Evolutionary conservation across 371 early-diverging fungal species (phyloP).

Genomic region (Caulochytrium protostelioides): DNA sequence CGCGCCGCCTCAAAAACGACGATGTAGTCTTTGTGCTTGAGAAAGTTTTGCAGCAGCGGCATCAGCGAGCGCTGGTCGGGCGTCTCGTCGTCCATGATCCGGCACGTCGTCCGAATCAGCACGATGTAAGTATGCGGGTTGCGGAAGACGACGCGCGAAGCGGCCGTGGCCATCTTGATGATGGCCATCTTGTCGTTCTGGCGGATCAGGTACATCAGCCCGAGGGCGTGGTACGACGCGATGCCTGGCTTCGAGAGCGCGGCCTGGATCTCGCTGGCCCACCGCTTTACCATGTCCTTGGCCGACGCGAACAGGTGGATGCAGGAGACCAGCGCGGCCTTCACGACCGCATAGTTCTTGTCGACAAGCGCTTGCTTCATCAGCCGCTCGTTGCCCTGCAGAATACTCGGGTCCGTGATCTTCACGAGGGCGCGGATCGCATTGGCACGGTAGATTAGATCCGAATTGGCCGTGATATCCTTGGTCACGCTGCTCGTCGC

Average conservation of each 20-base stretch:
- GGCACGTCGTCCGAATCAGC: slow-evolving; percentile 76
- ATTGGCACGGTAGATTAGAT: slow-evolving; percentile 70
- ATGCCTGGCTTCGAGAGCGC: slow-evolving; percentile 59
- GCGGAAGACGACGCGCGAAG: slow-evolving; percentile 36
- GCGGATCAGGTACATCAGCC: slow-evolving; percentile 74
- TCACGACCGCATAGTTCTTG: slow-evolving; percentile 67
- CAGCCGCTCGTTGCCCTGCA: slow-evolving; percentile 85
- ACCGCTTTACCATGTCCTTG: slow-evolving; percentile 64
- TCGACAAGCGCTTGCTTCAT: slow-evolving; percentile 93
- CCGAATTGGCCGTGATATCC: slow-evolving; percentile 77
- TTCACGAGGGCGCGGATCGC: slow-evolving; percentile 87
- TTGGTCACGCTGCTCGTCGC: slow-evolving; percentile 84
- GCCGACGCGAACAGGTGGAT: slow-evolving; percentile 60
- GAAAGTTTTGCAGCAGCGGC: slow-evolving; percentile 66
- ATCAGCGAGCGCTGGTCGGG: slow-evolving; percentile 50
- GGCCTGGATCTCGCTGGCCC: slow-evolving; percentile 77
- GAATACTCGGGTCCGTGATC: slow-evolving; percentile 63
- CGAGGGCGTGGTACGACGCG: slow-evolving; percentile 91
- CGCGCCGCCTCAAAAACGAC: slow-evolving; percentile 93
- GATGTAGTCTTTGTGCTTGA: slow-evolving; percentile 87
- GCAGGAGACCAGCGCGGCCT: slow-evolving; percentile 79
- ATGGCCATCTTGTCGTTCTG: slow-evolving; percentile 96
- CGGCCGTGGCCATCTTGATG: slow-evolving; percentile 74
- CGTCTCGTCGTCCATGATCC: slow-evolving; percentile 74
- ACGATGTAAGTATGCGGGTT: slow-evolving; percentile 76